phyloP scores from a whole-genome alignment of 805 yeast genomes.

The Limtongozyma cylindracea region DNA sequence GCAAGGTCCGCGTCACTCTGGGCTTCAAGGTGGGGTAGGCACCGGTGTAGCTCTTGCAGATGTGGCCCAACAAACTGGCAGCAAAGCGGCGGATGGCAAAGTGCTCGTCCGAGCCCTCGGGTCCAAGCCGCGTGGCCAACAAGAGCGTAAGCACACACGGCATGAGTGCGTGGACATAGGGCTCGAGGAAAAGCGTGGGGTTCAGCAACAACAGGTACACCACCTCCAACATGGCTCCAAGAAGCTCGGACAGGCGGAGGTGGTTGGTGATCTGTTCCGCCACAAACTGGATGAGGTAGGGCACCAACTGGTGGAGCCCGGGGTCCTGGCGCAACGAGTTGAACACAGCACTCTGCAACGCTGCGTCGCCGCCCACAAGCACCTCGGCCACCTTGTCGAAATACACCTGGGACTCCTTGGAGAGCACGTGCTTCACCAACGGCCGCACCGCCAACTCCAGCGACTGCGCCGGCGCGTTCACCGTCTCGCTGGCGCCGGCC shows the following conservation, averaged over 20 bases:
- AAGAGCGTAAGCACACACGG: conserved; percentile 86
- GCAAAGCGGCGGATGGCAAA: conserved; percentile 70
- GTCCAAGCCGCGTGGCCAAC: conserved; percentile 73
- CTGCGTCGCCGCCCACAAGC: conserved; percentile 45
- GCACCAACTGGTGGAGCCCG: conserved; percentile 89
- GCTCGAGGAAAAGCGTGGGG: conserved; percentile 71
- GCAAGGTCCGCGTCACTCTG: conserved; percentile 74
- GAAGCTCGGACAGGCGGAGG: conserved; percentile 38
- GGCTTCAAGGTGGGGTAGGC: conserved; percentile 80
- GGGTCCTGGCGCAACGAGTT: conserved; percentile 76
- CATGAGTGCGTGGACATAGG: conserved; percentile 88
- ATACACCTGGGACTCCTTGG: conserved; percentile 81
- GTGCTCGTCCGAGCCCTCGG: conserved; percentile 13
- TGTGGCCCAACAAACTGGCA: conserved; percentile 54
- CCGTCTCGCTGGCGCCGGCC: conserved; percentile 13
- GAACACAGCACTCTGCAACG: no score
- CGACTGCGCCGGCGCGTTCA: conserved; percentile 4
- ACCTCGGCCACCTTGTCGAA: conserved; percentile 80
- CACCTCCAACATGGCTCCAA: conserved; percentile 74
- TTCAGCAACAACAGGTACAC: conserved; percentile 67
- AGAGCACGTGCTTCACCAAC: conserved; percentile 78
- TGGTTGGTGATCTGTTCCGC: conserved; percentile 89
- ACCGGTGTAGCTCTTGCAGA: conserved; percentile 59
- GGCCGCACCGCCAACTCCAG: conserved; percentile 50
- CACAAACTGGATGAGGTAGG: conserved; percentile 86